Conservation (phyloP, 2,329 filamentous ascomycete genomes). For the Aspergillus luchuensis region DNA sequence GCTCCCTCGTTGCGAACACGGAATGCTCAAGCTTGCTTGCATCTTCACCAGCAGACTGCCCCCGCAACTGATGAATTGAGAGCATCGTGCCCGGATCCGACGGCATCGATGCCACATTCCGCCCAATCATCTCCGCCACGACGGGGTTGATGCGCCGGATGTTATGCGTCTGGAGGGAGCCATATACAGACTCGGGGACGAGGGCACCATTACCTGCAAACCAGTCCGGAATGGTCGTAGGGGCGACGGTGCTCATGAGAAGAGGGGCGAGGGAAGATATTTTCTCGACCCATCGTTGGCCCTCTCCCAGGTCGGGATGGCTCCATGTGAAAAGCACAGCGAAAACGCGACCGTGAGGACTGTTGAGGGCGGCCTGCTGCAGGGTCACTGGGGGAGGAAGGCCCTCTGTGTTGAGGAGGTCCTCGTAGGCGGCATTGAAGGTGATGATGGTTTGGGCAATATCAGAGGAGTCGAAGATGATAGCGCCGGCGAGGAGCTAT, state of each 20-base stretch:
- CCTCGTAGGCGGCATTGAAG: slow-evolving; percentile 18
- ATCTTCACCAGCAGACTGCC: slow-evolving; percentile 11
- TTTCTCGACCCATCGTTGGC: slow-evolving; percentile 19
- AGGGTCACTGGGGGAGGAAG: slow-evolving; percentile 15
- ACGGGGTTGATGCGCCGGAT: slow-evolving; percentile 10
- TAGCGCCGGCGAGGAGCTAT: slow-evolving; percentile 22
- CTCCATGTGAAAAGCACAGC: slow-evolving; percentile 18
- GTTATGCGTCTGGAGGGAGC: slow-evolving; percentile 11
- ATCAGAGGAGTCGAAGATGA: slow-evolving; percentile 21
- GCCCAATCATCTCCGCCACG: slow-evolving; percentile 13
- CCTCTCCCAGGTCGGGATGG: slow-evolving; percentile 12
- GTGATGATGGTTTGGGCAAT: slow-evolving; percentile 8
- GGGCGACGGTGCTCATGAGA: slow-evolving; percentile 17
- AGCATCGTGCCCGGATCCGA: slow-evolving; percentile 17
- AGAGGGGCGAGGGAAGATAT: slow-evolving; percentile 18
- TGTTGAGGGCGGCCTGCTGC: slow-evolving; percentile 18
- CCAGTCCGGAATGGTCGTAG: slow-evolving; percentile 17
- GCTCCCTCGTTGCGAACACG: slow-evolving; percentile 22
- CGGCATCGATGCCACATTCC: neutral
- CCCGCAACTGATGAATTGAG: slow-evolving; percentile 23
- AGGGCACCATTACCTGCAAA: slow-evolving; percentile 2
- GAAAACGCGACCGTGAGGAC: slow-evolving; percentile 17
- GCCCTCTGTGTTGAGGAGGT: slow-evolving; percentile 12
- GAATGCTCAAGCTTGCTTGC: neutral
- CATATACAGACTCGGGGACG: slow-evolving; percentile 8